Base-by-base conservation (phyloP, 2,329 filamentous ascomycete genomes). In the Neurospora sp. region DNA sequence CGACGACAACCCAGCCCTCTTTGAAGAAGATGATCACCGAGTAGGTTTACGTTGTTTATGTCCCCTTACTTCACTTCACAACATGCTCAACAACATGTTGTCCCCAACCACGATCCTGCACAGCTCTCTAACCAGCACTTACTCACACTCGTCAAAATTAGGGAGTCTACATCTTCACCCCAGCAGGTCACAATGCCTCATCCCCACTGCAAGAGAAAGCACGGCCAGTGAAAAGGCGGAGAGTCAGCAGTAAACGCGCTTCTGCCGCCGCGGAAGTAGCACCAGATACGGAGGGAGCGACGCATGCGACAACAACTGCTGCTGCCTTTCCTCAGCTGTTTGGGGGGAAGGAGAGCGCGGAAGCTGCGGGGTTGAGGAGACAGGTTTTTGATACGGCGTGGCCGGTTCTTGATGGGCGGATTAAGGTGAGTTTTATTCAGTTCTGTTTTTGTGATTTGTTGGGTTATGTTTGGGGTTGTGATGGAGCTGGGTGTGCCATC, bases 111-210 rank as follows among this genome's bases (percentile, higher is more conserved):
- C n/a, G 43, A 11, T 46, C 2, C 43, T 28, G 28, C 19, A 28
- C 19, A 52, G 2, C 43, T 6, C 19, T 8, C 19, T 23, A 0
- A n/a, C 40, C 3, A 41, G 39, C 39, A 41, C 39, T 46, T 19
- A 57, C 12, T 57, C 12, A 57, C 52, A 62, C 52, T 17, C 8
- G 36, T 17, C 1, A 46, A n/a, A 15, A 23, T 12, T 76, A 91
- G 88, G 84, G 84, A 66, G 87, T 87, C 69, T 91, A 88, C 77
- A 80, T 91, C 73, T 91, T 89, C 78, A 83, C 85, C 71, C 85
- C 88, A 70, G 79, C 83, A 65, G 70, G 77, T 80, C 77, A 68
- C 73, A 77, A 62, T 74, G 74, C 73, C 70, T 17, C 28, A 28
- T 28, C 69, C 79, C 62, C 76, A 46, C 75, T 74, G 28, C 71